These are phyloP conservation scores for Somion occarium DNA, from an alignment of 1,284 basidiomycete species.

Conservation along the genomic window DNA sequence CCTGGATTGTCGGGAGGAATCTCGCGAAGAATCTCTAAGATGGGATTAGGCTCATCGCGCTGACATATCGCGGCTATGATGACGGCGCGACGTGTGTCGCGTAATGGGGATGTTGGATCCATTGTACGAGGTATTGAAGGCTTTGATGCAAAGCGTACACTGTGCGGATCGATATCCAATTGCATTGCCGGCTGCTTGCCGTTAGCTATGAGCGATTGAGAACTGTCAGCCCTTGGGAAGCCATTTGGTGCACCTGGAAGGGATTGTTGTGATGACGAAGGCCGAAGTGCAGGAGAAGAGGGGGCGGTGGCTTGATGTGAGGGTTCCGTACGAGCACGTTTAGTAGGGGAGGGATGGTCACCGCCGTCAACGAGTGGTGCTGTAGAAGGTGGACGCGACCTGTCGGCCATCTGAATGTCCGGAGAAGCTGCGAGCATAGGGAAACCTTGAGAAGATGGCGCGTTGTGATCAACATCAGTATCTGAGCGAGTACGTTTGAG, in stretches of 20 bases:
- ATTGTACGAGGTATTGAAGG: conserved; percentile 53
- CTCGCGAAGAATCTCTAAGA: conserved; percentile 63
- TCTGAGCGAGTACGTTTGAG: conserved; percentile 46
- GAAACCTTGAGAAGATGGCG: conserved; percentile 20
- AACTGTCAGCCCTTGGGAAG: conserved; percentile 6
- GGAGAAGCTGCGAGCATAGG: conserved; percentile 36
- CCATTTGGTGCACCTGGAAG: conserved; percentile 10
- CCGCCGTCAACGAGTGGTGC: conserved; percentile 39
- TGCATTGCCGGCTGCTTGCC: conserved; percentile 18
- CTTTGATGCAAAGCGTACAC: conserved; percentile 65
- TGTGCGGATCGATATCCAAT: conserved; percentile 27
- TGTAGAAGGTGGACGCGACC: conserved; percentile 48
- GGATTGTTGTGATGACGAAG: conserved; percentile 1
- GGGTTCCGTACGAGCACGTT: conserved; percentile 58
- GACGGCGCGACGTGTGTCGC: conserved; percentile 56
- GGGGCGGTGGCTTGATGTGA: conserved; percentile 21
- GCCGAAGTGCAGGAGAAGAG: neutral
- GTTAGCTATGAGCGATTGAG: conserved; percentile 13
- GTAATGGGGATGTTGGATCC: conserved; percentile 54
- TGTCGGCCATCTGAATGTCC: conserved; percentile 42
- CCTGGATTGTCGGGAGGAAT: conserved; percentile 44
- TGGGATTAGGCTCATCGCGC: conserved; percentile 56
- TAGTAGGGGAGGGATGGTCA: conserved; percentile 57
- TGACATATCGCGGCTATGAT: conserved; percentile 62
- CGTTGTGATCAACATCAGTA: conserved; percentile 30